Evolutionary conservation across 345 rosid species (phyloP).

Genomic region (Salix exigua): DNA sequence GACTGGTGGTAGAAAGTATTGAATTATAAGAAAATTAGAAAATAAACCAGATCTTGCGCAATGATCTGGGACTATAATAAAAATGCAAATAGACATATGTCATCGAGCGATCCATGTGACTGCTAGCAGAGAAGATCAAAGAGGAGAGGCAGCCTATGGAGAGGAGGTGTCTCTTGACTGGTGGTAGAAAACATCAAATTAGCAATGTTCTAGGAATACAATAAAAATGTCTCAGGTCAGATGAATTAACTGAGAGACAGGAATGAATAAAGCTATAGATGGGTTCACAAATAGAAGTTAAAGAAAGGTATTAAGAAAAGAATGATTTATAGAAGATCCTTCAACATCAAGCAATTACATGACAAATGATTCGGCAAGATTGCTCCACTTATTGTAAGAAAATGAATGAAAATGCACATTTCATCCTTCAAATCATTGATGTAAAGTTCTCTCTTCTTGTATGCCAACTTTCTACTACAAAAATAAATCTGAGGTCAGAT

Average conservation of each 20-base stretch:
- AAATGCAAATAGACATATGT: not conserved
- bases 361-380: not conserved
- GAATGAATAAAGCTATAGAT: not conserved
- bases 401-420: not conserved
- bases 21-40: not conserved
- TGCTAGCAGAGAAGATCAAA: not conserved
- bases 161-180: not conserved
- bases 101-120: not conserved
- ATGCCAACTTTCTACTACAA: not conserved
- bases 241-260: not conserved
- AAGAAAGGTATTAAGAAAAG: not conserved
- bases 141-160: not conserved
- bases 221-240: not conserved
- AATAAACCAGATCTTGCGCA: not conserved
- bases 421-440: not conserved
- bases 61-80: not conserved
- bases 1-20: not conserved
- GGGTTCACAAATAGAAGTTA: not conserved
- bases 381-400: not conserved
- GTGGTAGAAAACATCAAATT: not conserved
- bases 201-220: not conserved
- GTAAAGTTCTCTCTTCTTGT: not conserved
- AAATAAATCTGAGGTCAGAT: slow-evolving; percentile 1
- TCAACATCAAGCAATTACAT: not conserved
- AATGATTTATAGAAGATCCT: not conserved